phyloP scores from a whole-genome alignment of 257 asterid genomes.

The Lycium ferocissimum region DNA sequence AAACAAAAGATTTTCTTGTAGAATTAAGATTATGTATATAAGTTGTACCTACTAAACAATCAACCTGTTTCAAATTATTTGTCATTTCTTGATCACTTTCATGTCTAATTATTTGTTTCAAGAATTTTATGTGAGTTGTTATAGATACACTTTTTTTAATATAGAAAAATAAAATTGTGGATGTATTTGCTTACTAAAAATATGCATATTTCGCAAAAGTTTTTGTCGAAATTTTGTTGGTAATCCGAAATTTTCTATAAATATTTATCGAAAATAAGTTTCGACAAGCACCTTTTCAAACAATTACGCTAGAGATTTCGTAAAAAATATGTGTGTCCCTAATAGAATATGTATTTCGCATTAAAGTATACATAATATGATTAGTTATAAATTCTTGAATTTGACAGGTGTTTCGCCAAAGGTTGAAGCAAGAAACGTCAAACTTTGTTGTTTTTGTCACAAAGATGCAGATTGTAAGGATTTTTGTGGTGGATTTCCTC shows the following conservation, averaged over 20 bases:
- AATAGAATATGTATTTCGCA: not conserved
- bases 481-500: not conserved
- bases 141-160: no score
- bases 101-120: not conserved
- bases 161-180: no score
- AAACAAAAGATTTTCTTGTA: not conserved
- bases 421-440: not conserved
- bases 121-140: not conserved
- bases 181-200: not conserved
- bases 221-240: not conserved
- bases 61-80: not conserved
- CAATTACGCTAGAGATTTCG: not conserved
- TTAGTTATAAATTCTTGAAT: not conserved
- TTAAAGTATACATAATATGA: not conserved
- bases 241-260: not conserved
- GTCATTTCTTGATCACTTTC: not conserved
- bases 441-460: not conserved
- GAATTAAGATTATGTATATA: not conserved
- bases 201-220: no score
- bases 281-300: not conserved
- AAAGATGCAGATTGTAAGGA: conserved; percentile 21
- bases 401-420: not conserved
- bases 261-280: not conserved
- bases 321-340: not conserved
- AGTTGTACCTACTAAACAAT: not conserved